Conservation (phyloP, 371 early-diverging fungal genomes). For the Entomophthora muscae region DNA sequence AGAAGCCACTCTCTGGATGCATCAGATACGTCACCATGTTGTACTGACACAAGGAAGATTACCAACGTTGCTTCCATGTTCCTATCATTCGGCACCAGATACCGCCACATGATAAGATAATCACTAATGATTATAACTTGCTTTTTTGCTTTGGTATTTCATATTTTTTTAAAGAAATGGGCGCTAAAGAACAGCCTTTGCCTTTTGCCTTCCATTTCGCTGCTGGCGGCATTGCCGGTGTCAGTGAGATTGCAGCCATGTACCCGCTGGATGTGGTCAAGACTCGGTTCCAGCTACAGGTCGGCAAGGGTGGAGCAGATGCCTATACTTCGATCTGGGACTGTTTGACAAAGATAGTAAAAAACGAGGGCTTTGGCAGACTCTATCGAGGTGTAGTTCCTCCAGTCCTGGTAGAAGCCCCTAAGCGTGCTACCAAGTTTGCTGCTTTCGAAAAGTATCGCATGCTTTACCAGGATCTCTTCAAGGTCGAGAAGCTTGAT, state of each 20-base stretch:
- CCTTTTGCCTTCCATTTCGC: conserved; percentile 78
- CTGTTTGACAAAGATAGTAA: conserved; percentile 65
- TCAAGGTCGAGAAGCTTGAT: conserved; percentile 45
- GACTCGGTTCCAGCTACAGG: conserved; percentile 89
- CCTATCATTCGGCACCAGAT: too few species aligned
- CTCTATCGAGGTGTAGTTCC: conserved; percentile 91
- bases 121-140: too few species aligned
- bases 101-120: too few species aligned
- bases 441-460: conserved; percentile 82
- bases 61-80: too few species aligned
- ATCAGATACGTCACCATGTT: too few species aligned
- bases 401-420: conserved; percentile 94
- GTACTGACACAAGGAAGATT: too few species aligned
- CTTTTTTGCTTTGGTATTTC: too few species aligned
- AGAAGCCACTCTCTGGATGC: too few species aligned
- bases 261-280: conserved; percentile 96
- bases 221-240: conserved; percentile 91
- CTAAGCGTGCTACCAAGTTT: conserved; percentile 95
- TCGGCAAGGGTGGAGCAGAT: conserved; percentile 40
- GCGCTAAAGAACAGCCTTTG: conserved; percentile 22
- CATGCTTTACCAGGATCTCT: conserved; percentile 38
- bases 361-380: conserved; percentile 68
- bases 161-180: not conserved
- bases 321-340: conserved; percentile 59
- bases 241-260: conserved; percentile 86